phyloP scores from a whole-genome alignment of 768 basidiomycete species.

The Lyophyllum semitale region DNA sequence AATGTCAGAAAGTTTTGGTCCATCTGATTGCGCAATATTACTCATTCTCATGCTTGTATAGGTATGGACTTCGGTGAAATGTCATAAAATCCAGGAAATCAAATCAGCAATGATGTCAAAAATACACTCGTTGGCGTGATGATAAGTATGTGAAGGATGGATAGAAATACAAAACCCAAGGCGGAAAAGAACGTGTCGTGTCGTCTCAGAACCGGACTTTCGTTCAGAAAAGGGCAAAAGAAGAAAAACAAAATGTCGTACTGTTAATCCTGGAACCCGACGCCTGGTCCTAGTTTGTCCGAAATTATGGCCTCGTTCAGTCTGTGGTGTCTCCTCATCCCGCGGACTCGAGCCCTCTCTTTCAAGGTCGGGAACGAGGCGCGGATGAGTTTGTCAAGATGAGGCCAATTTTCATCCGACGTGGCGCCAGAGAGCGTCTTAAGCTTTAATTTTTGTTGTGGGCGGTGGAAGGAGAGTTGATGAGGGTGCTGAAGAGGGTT shows the following conservation, averaged over 20 bases:
- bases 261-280: constrained; percentile 8
- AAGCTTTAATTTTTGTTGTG: constrained; percentile 49
- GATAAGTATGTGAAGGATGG: neutral
- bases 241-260: neutral
- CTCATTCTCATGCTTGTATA: constrained; percentile 22
- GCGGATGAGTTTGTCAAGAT: constrained; percentile 64
- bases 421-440: constrained; percentile 70
- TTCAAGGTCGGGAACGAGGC: constrained; percentile 59
- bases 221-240: constrained; percentile 3
- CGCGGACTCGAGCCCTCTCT: constrained; percentile 45
- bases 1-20: constrained; percentile 54
- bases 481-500: constrained; percentile 49
- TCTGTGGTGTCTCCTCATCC: constrained; percentile 47
- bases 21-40: neutral
- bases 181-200: neutral
- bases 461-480: constrained; percentile 46
- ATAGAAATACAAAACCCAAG: constrained; percentile 14
- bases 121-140: constrained; percentile 1
- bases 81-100: neutral
- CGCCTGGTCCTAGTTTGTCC: constrained; percentile 22
- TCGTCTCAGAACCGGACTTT: neutral
- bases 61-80: constrained; percentile 58
- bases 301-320: constrained; percentile 56
- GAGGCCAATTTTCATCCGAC: constrained; percentile 90
- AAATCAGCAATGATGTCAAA: neutral